A percentile compares a stretch with the other conserved stretches of the same genome.
Conservation (phyloP, 1,284 basidiomycete genomes). For the Naganishia sp. region DNA sequence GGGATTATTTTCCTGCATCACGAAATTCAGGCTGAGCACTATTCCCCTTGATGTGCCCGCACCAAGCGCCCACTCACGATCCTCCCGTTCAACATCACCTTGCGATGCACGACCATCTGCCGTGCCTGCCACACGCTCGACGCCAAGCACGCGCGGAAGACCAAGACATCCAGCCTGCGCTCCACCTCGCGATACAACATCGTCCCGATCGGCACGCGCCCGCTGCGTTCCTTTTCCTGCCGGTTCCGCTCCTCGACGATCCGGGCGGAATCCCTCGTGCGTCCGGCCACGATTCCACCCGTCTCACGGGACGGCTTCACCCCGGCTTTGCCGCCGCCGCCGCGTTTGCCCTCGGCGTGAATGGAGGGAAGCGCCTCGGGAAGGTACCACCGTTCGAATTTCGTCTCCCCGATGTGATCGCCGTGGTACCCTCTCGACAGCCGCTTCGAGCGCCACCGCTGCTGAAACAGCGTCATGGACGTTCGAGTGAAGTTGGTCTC, state of each 20-base stretch:
- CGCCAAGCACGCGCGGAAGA: slow-evolving; percentile 90
- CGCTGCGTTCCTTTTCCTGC: slow-evolving; percentile 61
- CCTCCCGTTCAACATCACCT: slow-evolving; percentile 85
- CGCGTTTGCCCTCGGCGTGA: slow-evolving; percentile 58
- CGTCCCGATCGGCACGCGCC: slow-evolving; percentile 69
- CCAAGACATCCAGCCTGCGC: slow-evolving; percentile 83
- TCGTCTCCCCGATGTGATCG: slow-evolving; percentile 87
- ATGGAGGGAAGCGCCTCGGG: slow-evolving; percentile 84
- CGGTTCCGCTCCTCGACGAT: slow-evolving; percentile 55
- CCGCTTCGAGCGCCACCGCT: slow-evolving; percentile 88
- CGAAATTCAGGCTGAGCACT: background rate
- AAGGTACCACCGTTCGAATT: slow-evolving; percentile 94
- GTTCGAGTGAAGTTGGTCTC: slow-evolving; percentile 65
- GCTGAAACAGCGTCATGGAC: slow-evolving; percentile 76
- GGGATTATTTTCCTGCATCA: slow-evolving; percentile 70
- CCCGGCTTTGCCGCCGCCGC: slow-evolving; percentile 54
- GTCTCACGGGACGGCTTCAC: slow-evolving; percentile 52
- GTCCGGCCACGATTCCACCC: slow-evolving; percentile 61
- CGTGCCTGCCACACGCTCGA: slow-evolving; percentile 87
- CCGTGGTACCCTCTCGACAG: slow-evolving; percentile 93
- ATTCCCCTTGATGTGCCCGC: background rate
- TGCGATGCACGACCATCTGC: slow-evolving; percentile 79
- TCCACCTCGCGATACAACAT: slow-evolving; percentile 94
- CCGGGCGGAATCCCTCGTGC: slow-evolving; percentile 45
- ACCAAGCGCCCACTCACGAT: slow-evolving; percentile 61